Evolutionary conservation across 2,329 filamentous ascomycete species (phyloP).

Genomic region (Hirsutella minnesotensis): DNA sequence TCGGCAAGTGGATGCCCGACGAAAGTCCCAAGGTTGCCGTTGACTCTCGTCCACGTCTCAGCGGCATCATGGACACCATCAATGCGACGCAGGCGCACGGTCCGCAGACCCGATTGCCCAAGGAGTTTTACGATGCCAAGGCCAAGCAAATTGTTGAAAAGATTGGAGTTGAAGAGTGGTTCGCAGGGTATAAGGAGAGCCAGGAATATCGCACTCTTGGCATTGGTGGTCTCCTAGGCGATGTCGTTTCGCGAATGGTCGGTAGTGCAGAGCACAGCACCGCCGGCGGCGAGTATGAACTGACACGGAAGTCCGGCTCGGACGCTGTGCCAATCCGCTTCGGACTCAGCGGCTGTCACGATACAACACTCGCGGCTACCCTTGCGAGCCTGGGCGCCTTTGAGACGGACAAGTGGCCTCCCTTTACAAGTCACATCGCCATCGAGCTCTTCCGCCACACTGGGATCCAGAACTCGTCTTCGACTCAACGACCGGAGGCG

Average conservation of each 20-base stretch:
- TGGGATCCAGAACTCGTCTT: neutral
- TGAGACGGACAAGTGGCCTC: constrained; percentile 66
- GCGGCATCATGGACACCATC: constrained; percentile 87
- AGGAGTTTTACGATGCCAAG: constrained; percentile 75
- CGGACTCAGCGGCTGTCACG: constrained; percentile 76
- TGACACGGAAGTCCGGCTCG: constrained; percentile 16
- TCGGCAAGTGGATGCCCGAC: constrained; percentile 78
- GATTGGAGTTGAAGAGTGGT: constrained; percentile 89
- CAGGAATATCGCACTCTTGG: constrained; percentile 80
- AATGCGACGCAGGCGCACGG: constrained; percentile 76
- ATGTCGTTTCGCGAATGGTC: constrained; percentile 68
- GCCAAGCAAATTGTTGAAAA: constrained; percentile 57
- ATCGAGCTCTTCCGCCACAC: constrained; percentile 69
- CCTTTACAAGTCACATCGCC: constrained; percentile 85
- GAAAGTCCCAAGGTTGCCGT: constrained; percentile 59
- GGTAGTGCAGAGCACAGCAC: constrained; percentile 46
- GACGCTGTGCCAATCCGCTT: constrained; percentile 48
- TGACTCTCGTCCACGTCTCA: constrained; percentile 71
- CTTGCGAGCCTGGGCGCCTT: constrained; percentile 72
- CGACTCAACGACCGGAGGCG: neutral
- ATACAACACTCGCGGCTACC: constrained; percentile 78
- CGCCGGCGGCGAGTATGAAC: constrained; percentile 40
- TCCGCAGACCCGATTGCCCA: constrained; percentile 63
- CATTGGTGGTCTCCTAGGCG: constrained; percentile 74
- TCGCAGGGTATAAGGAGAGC: constrained; percentile 71